Evolutionary conservation across 257 asterid genomes (phyloP).

Genomic region (Nicotiana knightiana): DNA sequence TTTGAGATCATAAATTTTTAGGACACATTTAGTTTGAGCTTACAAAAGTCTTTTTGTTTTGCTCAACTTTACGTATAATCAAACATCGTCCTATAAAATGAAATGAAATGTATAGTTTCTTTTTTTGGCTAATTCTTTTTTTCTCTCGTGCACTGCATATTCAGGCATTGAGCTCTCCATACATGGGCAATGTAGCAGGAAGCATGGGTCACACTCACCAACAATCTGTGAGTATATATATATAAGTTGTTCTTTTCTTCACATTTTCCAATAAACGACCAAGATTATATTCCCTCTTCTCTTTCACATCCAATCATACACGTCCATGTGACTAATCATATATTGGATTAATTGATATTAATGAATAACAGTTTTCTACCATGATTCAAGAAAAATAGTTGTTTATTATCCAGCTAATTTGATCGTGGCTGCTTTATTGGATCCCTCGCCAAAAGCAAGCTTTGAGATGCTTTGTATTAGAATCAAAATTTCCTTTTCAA

Average conservation of each 20-base stretch:
- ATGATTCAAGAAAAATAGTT: constrained; percentile 6
- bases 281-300: constrained; percentile 18
- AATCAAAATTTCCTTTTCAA: not conserved
- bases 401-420: constrained; percentile 22
- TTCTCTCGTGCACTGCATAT: not conserved
- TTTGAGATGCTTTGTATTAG: constrained; percentile 4
- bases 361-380: constrained; percentile 22
- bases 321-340: constrained; percentile 22
- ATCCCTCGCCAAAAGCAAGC: constrained; percentile 37
- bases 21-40: no score
- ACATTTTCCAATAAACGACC: constrained; percentile 46
- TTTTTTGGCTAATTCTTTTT: not conserved
- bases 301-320: constrained; percentile 18
- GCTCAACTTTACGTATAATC: not conserved
- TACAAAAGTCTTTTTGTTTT: not conserved
- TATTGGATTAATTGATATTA: not conserved
- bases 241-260: constrained; percentile 8
- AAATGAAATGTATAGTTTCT: not conserved
- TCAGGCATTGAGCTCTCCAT: constrained; percentile 43
- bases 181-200: constrained; percentile 31
- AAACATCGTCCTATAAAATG: not conserved
- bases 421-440: constrained; percentile 38
- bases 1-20: no score
- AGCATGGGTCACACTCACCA: constrained; percentile 44
- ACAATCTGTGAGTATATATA: constrained; percentile 44